Evolutionary conservation across 306 rosid species (phyloP).

Genomic region (Betula pendula): DNA sequence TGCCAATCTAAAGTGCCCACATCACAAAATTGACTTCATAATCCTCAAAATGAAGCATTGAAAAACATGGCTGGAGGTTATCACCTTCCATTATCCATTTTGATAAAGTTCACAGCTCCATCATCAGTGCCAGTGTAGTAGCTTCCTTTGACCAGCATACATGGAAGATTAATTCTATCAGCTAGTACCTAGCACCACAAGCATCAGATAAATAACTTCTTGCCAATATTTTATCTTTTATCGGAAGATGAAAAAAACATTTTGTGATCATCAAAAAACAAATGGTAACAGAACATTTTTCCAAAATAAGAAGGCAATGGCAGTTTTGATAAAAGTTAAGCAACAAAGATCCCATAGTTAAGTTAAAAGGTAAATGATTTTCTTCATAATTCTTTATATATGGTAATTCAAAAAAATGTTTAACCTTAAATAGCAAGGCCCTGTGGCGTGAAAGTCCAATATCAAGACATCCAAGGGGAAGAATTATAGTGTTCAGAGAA

Average conservation of each 20-base stretch:
- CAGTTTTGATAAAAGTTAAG: constrained; percentile 13
- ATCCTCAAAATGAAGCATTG: constrained; percentile 14
- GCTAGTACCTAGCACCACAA: constrained; percentile 82
- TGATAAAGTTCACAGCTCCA: constrained; percentile 93
- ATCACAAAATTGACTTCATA: constrained; percentile 23
- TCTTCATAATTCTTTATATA: constrained; percentile 8
- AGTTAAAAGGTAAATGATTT: constrained; percentile 15
- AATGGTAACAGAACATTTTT: constrained; percentile 20
- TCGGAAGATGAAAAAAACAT: constrained; percentile 12
- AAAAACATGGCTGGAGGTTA: constrained; percentile 23
- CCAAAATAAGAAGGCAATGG: not conserved
- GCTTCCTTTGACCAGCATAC: constrained; percentile 98
- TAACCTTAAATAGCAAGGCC: constrained; percentile 95
- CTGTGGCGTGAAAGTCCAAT: constrained; percentile 98
- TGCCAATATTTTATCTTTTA: constrained; percentile 4
- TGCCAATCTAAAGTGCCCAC: constrained; percentile 21
- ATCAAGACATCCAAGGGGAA: constrained; percentile 89
- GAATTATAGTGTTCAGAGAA: constrained; percentile 59
- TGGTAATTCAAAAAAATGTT: constrained; percentile 20
- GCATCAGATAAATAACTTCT: constrained; percentile 30
- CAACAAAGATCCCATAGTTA: not conserved
- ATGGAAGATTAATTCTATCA: constrained; percentile 89
- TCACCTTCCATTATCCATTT: constrained; percentile 87
- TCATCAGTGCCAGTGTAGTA: constrained; percentile 98
- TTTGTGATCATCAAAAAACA: constrained; percentile 13